phyloP scores from a whole-genome alignment of 73 alveolate species.

The Paramecium bursaria region DNA sequence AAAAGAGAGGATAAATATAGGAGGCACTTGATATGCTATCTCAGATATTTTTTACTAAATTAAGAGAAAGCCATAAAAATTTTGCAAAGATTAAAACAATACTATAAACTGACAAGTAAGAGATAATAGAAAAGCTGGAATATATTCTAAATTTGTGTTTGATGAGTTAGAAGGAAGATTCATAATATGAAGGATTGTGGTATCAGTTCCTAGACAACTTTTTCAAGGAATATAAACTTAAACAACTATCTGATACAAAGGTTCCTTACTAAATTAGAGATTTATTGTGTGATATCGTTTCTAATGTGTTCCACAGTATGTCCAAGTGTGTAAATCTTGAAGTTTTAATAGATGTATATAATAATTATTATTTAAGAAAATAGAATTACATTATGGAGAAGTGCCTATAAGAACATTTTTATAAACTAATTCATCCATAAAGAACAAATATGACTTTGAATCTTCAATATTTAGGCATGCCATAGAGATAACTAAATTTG shows the following conservation, averaged over 20 bases:
- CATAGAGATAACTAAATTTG: neutral
- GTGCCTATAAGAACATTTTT: conserved; percentile 28
- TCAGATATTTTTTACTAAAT: neutral
- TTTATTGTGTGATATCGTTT: conserved; percentile 26
- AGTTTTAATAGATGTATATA: neutral
- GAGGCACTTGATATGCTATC: conserved; percentile 52
- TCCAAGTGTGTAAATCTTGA: conserved; percentile 33
- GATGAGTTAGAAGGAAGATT: conserved; percentile 17
- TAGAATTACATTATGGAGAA: conserved; percentile 39
- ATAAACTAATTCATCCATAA: neutral
- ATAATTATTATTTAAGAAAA: neutral
- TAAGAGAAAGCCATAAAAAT: conserved; percentile 42
- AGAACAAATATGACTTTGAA: conserved; percentile 30
- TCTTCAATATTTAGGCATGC: neutral
- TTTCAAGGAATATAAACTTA: conserved; percentile 3
- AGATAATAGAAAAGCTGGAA: conserved; percentile 19
- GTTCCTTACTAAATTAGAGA: conserved; percentile 27
- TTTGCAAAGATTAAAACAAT: conserved; percentile 28
- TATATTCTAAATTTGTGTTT: neutral
- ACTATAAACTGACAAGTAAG: neutral
- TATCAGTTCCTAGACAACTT: conserved; percentile 23
- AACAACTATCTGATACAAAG: conserved; percentile 11
- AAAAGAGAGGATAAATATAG: conserved; percentile 35
- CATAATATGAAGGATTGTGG: neutral
- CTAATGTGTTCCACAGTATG: conserved; percentile 31